These are phyloP conservation scores for Fusarium torreyae DNA, from an alignment of 2,329 filamentous ascomycete species.

Conservation along the genomic window DNA sequence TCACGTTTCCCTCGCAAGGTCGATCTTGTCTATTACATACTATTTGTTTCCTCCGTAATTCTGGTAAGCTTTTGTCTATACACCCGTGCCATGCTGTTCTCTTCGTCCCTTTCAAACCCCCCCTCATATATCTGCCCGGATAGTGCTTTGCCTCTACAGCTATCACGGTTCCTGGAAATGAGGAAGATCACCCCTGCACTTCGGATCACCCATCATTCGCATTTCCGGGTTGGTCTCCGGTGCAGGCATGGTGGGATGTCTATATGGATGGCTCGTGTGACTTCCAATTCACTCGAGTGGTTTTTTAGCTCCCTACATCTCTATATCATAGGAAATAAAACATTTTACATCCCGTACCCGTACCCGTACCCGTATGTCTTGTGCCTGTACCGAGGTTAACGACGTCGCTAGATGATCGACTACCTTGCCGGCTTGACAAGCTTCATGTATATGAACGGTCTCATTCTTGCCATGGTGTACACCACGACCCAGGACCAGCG, in stretches of 20 bases:
- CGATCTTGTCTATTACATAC: slow-evolving; percentile 84
- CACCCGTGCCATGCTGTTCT: slow-evolving; percentile 42
- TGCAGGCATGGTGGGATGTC: slow-evolving; percentile 84
- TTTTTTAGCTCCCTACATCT: slow-evolving; percentile 75
- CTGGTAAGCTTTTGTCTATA: slow-evolving; percentile 75
- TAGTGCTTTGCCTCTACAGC: slow-evolving; percentile 75
- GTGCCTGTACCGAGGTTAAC: slow-evolving; percentile 43
- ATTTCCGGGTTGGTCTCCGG: slow-evolving; percentile 74
- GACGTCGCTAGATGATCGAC: slow-evolving; percentile 52
- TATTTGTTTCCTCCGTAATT: slow-evolving; percentile 80
- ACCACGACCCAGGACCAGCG: slow-evolving; percentile 90
- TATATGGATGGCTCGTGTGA: slow-evolving; percentile 77
- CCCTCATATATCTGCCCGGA: slow-evolving; percentile 83
- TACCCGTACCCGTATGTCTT: slow-evolving; percentile 21
- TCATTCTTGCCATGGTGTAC: slow-evolving; percentile 86
- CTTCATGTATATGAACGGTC: slow-evolving; percentile 69
- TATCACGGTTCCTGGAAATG: slow-evolving; percentile 88
- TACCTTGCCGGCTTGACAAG: slow-evolving; percentile 53
- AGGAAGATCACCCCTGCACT: slow-evolving; percentile 84
- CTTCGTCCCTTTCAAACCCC: slow-evolving; percentile 44
- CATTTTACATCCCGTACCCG: slow-evolving; percentile 33
- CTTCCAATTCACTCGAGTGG: slow-evolving; percentile 72
- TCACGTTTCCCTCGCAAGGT: slow-evolving; percentile 81
- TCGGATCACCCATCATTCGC: slow-evolving; percentile 76
- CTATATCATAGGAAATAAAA: slow-evolving; percentile 46